Conservation (phyloP, 257 asterid species). For the Petunia secreta region DNA sequence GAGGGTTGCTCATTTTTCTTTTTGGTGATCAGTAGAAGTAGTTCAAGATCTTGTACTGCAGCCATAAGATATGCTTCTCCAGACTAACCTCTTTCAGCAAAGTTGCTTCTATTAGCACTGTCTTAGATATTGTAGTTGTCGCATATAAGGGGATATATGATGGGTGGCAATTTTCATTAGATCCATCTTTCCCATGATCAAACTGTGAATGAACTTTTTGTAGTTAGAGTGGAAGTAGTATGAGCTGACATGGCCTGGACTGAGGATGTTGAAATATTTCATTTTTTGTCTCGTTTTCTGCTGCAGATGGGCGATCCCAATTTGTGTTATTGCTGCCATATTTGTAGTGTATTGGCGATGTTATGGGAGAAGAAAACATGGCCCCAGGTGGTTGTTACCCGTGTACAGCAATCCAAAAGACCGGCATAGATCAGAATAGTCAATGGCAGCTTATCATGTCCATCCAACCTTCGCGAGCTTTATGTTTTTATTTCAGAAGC, state of each 20-base stretch:
- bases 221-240: conserved; percentile 4
- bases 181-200: not conserved
- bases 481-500: conserved; percentile 23
- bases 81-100: conserved; percentile 9
- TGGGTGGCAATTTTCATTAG: not conserved
- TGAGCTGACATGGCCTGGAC: conserved; percentile 18
- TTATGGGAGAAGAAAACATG: conserved; percentile 73
- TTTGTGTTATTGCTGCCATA: conserved; percentile 50
- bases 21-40: not conserved
- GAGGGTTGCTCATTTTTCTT: not conserved
- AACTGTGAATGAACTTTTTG: conserved; percentile 5
- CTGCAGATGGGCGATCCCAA: conserved; percentile 94
- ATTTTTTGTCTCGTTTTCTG: conserved; percentile 23
- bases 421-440: conserved; percentile 80
- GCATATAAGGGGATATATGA: not conserved
- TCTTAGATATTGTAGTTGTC: conserved; percentile 2
- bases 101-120: not conserved
- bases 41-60: not conserved
- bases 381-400: conserved; percentile 70
- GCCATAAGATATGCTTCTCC: not conserved
- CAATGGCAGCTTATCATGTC: conserved; percentile 10
- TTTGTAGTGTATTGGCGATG: conserved; percentile 83
- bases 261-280: not conserved
- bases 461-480: not conserved
- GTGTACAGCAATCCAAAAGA: conserved; percentile 72